phyloP scores from a whole-genome alignment of 2,329 filamentous ascomycete species.

The Alternaria sp. region DNA sequence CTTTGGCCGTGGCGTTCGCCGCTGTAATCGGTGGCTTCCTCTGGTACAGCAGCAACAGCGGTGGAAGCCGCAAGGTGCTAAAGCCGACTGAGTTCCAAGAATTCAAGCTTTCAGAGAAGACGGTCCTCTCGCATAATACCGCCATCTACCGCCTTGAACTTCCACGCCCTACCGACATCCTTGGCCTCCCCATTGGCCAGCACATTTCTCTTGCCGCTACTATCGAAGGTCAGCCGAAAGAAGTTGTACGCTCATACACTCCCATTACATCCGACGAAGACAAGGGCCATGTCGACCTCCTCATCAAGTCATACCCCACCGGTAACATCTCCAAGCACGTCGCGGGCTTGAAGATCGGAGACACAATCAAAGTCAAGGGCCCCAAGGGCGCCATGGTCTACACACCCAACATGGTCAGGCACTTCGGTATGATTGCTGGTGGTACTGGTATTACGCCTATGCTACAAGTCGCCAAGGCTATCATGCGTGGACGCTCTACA shows the following conservation, averaged over 20 bases:
- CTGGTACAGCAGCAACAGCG: conserved; percentile 68
- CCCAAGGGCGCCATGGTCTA: conserved; percentile 99
- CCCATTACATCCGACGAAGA: conserved; percentile 53
- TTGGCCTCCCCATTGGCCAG: conserved; percentile 97
- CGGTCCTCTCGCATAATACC: conserved; percentile 94
- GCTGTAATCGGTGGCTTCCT: conserved; percentile 74
- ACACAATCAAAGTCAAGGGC: conserved; percentile 84
- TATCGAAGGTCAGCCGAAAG: conserved; percentile 49
- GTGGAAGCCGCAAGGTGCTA: conserved; percentile 77
- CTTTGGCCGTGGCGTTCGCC: conserved; percentile 73
- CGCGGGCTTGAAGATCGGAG: conserved; percentile 79
- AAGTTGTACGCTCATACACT: conserved; percentile 54
- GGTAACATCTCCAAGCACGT: conserved; percentile 97
- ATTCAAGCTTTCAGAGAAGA: conserved; percentile 94
- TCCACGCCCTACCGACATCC: conserved; percentile 77
- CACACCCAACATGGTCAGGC: conserved; percentile 93
- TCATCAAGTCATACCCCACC: conserved; percentile 97
- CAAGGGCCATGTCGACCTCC: conserved; percentile 90
- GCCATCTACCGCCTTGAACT: conserved; percentile 97
- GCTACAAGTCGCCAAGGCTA: conserved; percentile 93
- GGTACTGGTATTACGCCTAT: conserved; percentile 98
- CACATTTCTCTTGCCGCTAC: conserved; percentile 90
- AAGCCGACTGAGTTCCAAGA: conserved; percentile 89
- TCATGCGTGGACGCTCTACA: conserved; percentile 74
- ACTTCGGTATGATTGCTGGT: conserved; percentile 97